Percentiles rank a stretch among this genome's conserved stretches.
Evolutionary conservation across 2,329 filamentous ascomycete genomes (phyloP).

Genomic region (Alternaria novae-zelandiae): DNA sequence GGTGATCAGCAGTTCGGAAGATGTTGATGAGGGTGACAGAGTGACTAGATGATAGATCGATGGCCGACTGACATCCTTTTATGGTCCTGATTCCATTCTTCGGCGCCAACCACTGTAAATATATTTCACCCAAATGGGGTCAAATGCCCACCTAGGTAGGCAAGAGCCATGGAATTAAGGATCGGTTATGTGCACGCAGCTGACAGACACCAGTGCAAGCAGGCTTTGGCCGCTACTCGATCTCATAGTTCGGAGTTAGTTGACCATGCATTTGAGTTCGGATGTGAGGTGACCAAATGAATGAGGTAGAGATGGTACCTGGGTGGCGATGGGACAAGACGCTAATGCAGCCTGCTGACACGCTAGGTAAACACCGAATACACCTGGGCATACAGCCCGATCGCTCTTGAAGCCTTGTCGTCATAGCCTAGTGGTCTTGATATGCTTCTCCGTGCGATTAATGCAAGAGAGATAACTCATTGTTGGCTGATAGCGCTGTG

Average conservation of each 20-base stretch:
- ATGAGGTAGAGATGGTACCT: not conserved
- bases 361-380: not conserved
- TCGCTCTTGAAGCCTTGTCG: not conserved
- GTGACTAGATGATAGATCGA: not conserved
- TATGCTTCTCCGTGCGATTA: not conserved
- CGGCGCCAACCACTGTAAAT: not conserved
- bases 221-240: not conserved
- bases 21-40: not conserved
- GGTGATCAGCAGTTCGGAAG: not conserved
- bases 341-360: not conserved
- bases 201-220: not conserved
- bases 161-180: not conserved
- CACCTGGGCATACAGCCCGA: accelerated
- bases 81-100: not conserved
- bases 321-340: not conserved
- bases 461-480: not conserved
- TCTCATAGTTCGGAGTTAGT: not conserved
- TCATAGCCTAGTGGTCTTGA: not conserved
- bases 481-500: not conserved
- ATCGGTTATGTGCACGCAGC: not conserved
- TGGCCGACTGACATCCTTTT: not conserved
- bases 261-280: not conserved
- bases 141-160: not conserved
- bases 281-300: not conserved
- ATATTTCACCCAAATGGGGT: not conserved